Base-by-base conservation (phyloP, 2,329 filamentous ascomycete species). In the Alternaria sp. region DNA sequence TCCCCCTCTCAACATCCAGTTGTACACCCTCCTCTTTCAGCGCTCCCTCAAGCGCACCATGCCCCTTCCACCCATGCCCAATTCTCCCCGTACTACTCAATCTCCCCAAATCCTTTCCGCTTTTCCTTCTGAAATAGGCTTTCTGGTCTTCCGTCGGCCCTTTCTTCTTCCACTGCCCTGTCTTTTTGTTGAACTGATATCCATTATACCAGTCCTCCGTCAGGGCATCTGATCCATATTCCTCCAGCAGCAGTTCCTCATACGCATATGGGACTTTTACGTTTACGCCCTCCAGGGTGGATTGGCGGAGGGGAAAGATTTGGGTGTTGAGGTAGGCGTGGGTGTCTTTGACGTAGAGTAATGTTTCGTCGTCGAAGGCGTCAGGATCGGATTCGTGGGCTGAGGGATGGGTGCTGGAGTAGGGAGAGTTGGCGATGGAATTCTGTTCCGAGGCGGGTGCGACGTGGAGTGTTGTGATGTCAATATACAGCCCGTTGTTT, bases 261-360 rank as follows among this genome's bases (percentile, higher is more conserved):
- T 89, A 89, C 12, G 83, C 82, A 69, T 84, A 89, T 2, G 87
- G 87, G 23, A 89, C 81, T 65, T 85, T 85, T 17, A 85, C 86
- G 0, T 82, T 79, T 6, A 83, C 79, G 45, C 80, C 83, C 71
- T 89, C 87, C 62, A 89, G 88, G 3, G 79, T 74, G 57, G 81
- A 85, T 44, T 85, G 81, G 15, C 87, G 82, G 12, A 89, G 78
- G 1, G 88, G 87, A 68, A 87, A 89, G 25, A 90, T 85, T 44
- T 87, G 83, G 32, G 82, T 78, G 61, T 83, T 83, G 67, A 81
- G 72, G 68, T 87, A 89, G 32, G 80, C 76, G 69, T 89, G 87
- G 9, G 78, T 79, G 74, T 89, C 87, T 72, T 89, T 89, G 71
- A 84, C 86, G 77, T 70, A 75, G 30, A 76, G 63, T 13, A 66